Base-by-base conservation (phyloP, 345 rosid species). In the Gossypium ekmanianum region DNA sequence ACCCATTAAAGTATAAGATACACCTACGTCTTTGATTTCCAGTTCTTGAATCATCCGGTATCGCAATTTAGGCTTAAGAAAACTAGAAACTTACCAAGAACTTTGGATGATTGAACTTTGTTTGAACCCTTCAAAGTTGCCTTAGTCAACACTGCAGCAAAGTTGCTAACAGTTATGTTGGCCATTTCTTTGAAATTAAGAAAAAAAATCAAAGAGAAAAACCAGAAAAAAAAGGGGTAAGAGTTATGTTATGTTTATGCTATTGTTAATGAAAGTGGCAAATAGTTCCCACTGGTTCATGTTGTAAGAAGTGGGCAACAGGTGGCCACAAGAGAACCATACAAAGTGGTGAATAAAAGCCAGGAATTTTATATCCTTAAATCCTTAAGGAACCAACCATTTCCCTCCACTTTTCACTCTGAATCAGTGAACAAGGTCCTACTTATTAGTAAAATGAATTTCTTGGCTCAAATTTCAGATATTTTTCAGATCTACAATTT, bases 161-260 rank as follows among this genome's bases (percentile, higher is more conserved):
- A 71, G 76, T 65, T 75, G 81, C 79, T 69, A 8, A 86, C 68
- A 4, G 87, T 18, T 11, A 84, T 18, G 79, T 83, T 43, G 62
- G 87, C 87, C 93, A 87, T 87, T 63, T 76, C n/a, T 45, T 20
- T 66, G 54, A 45, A 1, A 11, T 73, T 18, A 63, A 68, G 39
- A 7, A 47, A 63, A 67, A 7, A 47, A 63, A 2, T 8, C 22
- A 41, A 45, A 63, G 3, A 9, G 14, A 41, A 66, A 34, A 13
- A 44, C 54, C 67, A 13, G 12, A 14, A 13, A 14, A 18, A 29
- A 20, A 20, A 3, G 2, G 27, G 3, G 7, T 2, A 16, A 34
- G 61, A 18, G 41, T 4, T 34, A 34, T 34, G 41, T 34, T 34
- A 4, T 34, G 41, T 50, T 50, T 50, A 50, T 13, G 11, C 54